These are phyloP conservation scores for Rhizoctonia solani DNA, from an alignment of 1,284 basidiomycete species.

Conservation along the genomic window DNA sequence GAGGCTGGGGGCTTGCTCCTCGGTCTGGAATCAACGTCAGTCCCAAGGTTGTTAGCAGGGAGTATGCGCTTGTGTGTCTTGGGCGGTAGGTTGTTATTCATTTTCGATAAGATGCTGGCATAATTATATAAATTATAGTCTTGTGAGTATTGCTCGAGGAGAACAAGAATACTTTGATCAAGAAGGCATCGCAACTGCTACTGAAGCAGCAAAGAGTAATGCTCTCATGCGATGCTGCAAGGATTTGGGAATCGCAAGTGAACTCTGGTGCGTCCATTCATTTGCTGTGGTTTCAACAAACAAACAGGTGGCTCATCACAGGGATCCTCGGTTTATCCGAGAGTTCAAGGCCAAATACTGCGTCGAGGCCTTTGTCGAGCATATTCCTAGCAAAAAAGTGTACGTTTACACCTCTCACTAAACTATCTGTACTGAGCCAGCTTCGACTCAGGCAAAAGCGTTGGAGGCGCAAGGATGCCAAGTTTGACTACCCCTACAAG, in stretches of 20 bases:
- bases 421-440: not conserved
- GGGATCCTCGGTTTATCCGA: conserved; percentile 95
- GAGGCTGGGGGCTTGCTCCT: conserved; percentile 96
- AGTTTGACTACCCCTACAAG: conserved; percentile 85
- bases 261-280: conserved; percentile 74
- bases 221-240: conserved; percentile 98
- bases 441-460: conserved; percentile 71
- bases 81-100: conserved; percentile 64
- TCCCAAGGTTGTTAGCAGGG: conserved; percentile 85
- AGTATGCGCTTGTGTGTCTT: conserved; percentile 93
- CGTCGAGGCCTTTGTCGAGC: conserved; percentile 84
- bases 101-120: not conserved
- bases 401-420: conserved; percentile 49
- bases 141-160: conserved; percentile 89
- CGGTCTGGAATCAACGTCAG: conserved; percentile 91
- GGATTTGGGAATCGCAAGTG: conserved; percentile 93
- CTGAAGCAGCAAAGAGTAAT: conserved; percentile 95
- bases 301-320: conserved; percentile 44
- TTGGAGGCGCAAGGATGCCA: conserved; percentile 86
- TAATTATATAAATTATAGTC: conserved; percentile 51
- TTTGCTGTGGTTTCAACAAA: not conserved
- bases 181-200: conserved; percentile 88
- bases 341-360: conserved; percentile 88
- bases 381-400: conserved; percentile 86
- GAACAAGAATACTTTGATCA: conserved; percentile 98